phyloP scores from a whole-genome alignment of 2,329 filamentous ascomycete species.

The Neopestalotiopsis sp. region DNA sequence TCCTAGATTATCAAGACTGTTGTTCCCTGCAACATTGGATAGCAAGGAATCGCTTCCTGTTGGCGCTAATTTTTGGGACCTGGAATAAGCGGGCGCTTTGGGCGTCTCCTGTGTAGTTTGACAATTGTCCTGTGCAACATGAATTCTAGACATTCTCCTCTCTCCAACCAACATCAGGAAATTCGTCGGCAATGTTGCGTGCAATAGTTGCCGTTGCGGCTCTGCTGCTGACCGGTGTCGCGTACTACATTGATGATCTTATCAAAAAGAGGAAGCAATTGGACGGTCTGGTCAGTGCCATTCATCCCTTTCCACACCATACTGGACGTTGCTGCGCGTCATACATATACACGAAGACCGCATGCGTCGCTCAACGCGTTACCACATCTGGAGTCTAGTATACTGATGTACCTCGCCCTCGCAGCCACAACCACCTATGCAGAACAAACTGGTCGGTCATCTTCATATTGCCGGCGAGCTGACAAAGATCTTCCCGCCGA shows the following conservation, averaged over 20 bases:
- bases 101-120: too few relatives aligned
- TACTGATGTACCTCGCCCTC: not conserved
- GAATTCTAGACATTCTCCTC: not conserved
- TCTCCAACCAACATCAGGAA: not conserved
- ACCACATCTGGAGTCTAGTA: not conserved
- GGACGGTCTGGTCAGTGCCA: not conserved
- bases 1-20: too few relatives aligned
- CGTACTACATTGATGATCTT: conserved; percentile 13
- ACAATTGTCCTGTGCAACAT: not conserved
- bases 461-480: conserved; percentile 10
- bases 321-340: not conserved
- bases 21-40: too few relatives aligned
- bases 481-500: conserved; percentile 2
- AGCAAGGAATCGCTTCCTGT: too few relatives aligned
- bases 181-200: conserved; percentile 22
- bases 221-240: conserved; percentile 40
- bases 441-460: conserved; percentile 8
- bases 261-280: conserved; percentile 11
- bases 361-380: too few relatives aligned
- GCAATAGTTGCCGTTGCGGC: conserved; percentile 49
- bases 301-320: not conserved
- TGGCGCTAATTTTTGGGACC: too few relatives aligned
- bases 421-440: conserved; percentile 15
- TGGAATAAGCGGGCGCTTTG: too few relatives aligned
- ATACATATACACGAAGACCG: not conserved